Conservation (phyloP, 2,329 filamentous ascomycete genomes). For the Arthrobotrys pseudoclavata region DNA sequence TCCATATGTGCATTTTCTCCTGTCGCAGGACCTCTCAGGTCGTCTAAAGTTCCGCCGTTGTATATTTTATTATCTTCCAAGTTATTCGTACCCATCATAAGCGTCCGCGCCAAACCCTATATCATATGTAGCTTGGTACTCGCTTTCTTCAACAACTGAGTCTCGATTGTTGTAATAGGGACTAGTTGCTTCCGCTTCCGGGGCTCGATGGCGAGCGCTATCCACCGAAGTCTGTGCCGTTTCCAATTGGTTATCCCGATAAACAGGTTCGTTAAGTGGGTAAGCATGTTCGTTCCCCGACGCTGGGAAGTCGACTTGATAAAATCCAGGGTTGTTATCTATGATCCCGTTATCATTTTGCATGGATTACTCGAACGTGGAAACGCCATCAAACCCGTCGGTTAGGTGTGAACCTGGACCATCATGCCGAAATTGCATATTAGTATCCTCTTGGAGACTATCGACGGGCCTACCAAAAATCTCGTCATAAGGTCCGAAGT, state of each 20-base stretch:
- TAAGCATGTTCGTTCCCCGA: not conserved
- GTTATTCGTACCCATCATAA: not conserved
- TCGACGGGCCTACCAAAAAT: not conserved
- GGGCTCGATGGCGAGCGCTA: too few species aligned
- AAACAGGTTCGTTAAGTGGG: too few species aligned
- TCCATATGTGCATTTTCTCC: not conserved
- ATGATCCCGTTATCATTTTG: not conserved
- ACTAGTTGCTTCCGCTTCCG: not conserved
- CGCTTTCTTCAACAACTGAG: not conserved
- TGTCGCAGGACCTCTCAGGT: not conserved
- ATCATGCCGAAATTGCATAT: not conserved
- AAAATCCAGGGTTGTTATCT: not conserved
- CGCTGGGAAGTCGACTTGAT: not conserved
- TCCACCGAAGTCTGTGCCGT: not conserved
- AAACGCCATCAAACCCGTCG: not conserved
- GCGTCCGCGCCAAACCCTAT: not conserved
- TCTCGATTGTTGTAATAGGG: slow-evolving; percentile 30
- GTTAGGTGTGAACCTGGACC: not conserved
- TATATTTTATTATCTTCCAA: not conserved
- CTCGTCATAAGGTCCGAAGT: not conserved
- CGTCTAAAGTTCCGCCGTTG: not conserved
- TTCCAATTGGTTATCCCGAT: not conserved
- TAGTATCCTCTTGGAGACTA: not conserved
- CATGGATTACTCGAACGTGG: not conserved
- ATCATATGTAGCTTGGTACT: not conserved